A percentile compares a stretch with the other conserved stretches of the same genome.
Conservation (phyloP, 352 stramenopile species). For the Pythium sukuiense region DNA sequence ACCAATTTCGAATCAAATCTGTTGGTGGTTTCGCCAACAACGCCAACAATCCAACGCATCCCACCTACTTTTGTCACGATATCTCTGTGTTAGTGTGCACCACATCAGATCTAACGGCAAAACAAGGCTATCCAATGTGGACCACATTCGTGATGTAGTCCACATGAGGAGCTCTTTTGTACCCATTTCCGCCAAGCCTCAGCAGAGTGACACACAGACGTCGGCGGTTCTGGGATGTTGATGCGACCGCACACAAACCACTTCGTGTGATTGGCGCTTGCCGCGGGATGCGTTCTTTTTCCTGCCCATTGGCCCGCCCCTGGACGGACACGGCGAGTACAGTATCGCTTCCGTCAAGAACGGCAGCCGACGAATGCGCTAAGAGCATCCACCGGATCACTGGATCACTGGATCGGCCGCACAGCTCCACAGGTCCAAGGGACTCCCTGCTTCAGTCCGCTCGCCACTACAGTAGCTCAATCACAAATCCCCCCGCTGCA, state of each 20-base stretch:
- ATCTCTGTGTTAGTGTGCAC: neutral
- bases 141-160: neutral
- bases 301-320: conserved; percentile 3
- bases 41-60: neutral
- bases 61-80: neutral
- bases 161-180: conserved; percentile 6
- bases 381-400: too few species aligned
- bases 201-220: neutral
- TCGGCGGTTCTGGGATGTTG: neutral
- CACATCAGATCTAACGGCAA: neutral
- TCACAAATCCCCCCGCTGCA: too few species aligned
- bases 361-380: conserved; percentile 4
- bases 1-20: neutral
- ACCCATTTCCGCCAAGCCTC: neutral
- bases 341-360: conserved; percentile 24
- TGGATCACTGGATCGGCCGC: neutral
- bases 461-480: neutral
- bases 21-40: conserved; percentile 7
- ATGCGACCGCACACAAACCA: neutral
- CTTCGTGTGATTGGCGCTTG: conserved; percentile 4
- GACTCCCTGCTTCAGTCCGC: too few species aligned
- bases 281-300: conserved; percentile 9
- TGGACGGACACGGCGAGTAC: conserved; percentile 9
- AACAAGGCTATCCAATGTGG: neutral
- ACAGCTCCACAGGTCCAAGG: too few species aligned